Base-by-base conservation (phyloP, 345 rosid species). In the Citropsis articulata region DNA sequence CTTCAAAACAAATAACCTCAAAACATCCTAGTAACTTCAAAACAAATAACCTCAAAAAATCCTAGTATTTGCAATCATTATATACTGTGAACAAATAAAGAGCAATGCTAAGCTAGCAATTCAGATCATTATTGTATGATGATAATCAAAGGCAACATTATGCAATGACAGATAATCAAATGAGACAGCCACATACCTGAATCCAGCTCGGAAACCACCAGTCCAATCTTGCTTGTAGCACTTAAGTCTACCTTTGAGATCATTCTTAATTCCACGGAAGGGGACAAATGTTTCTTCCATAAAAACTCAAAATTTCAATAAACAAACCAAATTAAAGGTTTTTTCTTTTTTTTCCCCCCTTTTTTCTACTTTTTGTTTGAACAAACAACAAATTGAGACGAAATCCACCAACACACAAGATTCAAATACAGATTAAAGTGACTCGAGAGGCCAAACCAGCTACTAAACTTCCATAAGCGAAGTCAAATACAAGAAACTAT, bases 201-300 rank as follows among this genome's bases (percentile, higher is more conserved):
- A 82, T 66, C 94, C 93, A 2, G 93, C 92, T 13, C 87, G 88
- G 69, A 91, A 48, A 50, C 92, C 92, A 64, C 96, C 91, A 19
- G 79, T 85, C 96, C 94, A 91, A 61, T 91, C 96, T 83, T 90
- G 92, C 84, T 89, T 91, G 87, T 91, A 91, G 86, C 96, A 91
- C 81, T 79, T 68, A 79, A 91, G 85, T 81, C 93, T 86, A 83
- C 85, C 90, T 78, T 83, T 89, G 35, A 91, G 85, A 83, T 91
- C 93, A 80, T 90, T 90, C 83, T 86, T 91, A 76, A 91, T 90
- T 68, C 96, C 96, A 57, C 92, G 91, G 56, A 91, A 75, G 64
- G 96, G 96, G 82, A 90, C 94, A 82, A 91, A 91, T 69, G 93
- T 91, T 80, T 91, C 94, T 80, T 91, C 94, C 96, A 91, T 91